Conservation (phyloP, 345 rosid genomes). For the Euclidium syriacum region DNA sequence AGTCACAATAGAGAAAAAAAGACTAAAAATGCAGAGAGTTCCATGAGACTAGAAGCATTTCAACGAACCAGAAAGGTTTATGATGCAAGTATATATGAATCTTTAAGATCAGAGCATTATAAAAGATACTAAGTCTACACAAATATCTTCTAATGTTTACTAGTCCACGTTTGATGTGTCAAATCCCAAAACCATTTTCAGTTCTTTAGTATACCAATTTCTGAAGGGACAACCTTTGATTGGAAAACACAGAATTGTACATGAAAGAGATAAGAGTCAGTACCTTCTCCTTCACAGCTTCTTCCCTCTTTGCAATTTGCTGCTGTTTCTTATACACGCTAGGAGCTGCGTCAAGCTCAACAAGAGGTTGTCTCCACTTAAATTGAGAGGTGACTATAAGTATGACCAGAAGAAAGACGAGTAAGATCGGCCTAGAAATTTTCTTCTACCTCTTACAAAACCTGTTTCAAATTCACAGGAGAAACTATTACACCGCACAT, state of each 20-base stretch:
- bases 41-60: background rate
- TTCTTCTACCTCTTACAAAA: conserved; percentile 27
- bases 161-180: background rate
- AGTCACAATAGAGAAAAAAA: background rate
- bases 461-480: conserved; percentile 32
- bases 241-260: no score
- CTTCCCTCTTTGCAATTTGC: conserved; percentile 53
- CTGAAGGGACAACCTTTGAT: no score
- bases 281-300: conserved; percentile 85
- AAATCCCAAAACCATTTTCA: background rate
- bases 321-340: conserved; percentile 51
- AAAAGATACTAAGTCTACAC: background rate
- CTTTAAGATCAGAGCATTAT: background rate
- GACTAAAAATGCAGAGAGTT: background rate
- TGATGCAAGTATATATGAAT: no score
- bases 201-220: background rate
- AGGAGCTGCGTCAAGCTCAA: conserved; percentile 56
- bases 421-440: conserved; percentile 78
- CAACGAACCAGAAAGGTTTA: background rate
- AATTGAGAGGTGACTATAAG: conserved; percentile 83
- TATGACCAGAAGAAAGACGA: conserved; percentile 64
- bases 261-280: background rate
- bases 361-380: conserved; percentile 87
- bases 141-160: background rate
- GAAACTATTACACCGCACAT: background rate